These are phyloP conservation scores for Botryotinia convoluta DNA, from an alignment of 2,329 filamentous ascomycete species.

Conservation along the genomic window DNA sequence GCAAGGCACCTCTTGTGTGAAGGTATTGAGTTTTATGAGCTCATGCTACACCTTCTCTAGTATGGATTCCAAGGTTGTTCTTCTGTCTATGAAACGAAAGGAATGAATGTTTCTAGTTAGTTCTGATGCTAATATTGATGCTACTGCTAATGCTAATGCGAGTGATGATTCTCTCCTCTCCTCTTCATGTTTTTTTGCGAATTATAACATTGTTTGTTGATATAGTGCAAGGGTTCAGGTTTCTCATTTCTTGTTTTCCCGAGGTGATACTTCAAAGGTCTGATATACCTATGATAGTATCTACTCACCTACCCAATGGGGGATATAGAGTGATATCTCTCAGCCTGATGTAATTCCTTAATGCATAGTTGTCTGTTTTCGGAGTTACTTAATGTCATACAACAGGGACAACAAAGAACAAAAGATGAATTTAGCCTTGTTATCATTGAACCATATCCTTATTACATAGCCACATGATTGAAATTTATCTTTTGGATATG, in stretches of 20 bases:
- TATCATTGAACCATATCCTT: background rate
- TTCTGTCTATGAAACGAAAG: background rate
- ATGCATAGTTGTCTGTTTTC: slow-evolving; percentile 11
- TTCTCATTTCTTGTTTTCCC: background rate
- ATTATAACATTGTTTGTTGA: background rate
- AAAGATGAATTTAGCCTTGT: background rate
- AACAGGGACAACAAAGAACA: slow-evolving; percentile 6
- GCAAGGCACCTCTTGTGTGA: slow-evolving; percentile 10
- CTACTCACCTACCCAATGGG: background rate
- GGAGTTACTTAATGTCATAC: slow-evolving; percentile 1
- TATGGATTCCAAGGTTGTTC: background rate
- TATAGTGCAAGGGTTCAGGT: background rate
- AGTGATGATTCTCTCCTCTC: too few species aligned
- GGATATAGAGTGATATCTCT: background rate
- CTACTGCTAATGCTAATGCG: background rate
- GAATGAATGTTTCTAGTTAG: background rate
- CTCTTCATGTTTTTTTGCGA: background rate
- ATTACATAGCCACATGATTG: background rate
- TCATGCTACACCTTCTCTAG: background rate
- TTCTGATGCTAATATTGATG: too few species aligned
- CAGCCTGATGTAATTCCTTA: background rate
- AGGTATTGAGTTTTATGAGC: background rate
- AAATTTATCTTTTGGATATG: background rate
- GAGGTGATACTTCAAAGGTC: background rate
- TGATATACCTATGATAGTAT: background rate